Evolutionary conservation across 306 rosid species (phyloP), one percentile per base, ranked within the genome.

Genomic region (Biancaea sappan): DNA sequence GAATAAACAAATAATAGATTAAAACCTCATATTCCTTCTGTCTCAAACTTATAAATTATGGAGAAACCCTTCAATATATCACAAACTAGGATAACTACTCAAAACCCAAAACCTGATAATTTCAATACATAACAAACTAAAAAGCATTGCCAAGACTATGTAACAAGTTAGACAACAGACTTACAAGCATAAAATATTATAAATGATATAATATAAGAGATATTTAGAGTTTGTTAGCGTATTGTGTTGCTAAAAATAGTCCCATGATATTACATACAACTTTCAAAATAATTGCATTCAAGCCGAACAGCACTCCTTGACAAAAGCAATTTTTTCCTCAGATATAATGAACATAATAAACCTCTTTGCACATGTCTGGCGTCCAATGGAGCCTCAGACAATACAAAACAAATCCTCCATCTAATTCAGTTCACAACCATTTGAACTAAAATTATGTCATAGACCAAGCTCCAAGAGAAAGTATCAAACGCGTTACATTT

Each of bases 1-100:
- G 12, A 32, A 24, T 26, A 11, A 8, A 73, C 53, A 51, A 59
- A 19, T 8, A 22, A 25, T 28, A 28, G 35, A 15, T 26, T 31
- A 59, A 31, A 69, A 80, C 67, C 4, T 28, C 41, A 22, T 40
- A 25, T 61, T 31, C 13, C 64, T 43, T 69, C 69, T 26, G n/a
- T 19, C 60, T 50, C 75, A 73, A 61, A 14, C 66, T 61, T 43
- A 52, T 26, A 47, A 6, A 40, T 16, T 37, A 28, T 16, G 69
- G 31, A 19, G 12, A 81, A 28, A 29, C 38, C 40, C 13, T 57
- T 57, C 21, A 57, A 57, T 26, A 57, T 43, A 57, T 28, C 4
- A 25, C 40, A 57, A 57, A 57, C 14, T 13, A 8, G 40, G 21
- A 6, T 29, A 9, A 29, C 37, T 28, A 38, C 13, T 31, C 8